Evolutionary conservation across 1,139 yeast species (phyloP), one percentile per base, ranked within the genome.

Genomic region (Hyphopichia khmerensis): DNA sequence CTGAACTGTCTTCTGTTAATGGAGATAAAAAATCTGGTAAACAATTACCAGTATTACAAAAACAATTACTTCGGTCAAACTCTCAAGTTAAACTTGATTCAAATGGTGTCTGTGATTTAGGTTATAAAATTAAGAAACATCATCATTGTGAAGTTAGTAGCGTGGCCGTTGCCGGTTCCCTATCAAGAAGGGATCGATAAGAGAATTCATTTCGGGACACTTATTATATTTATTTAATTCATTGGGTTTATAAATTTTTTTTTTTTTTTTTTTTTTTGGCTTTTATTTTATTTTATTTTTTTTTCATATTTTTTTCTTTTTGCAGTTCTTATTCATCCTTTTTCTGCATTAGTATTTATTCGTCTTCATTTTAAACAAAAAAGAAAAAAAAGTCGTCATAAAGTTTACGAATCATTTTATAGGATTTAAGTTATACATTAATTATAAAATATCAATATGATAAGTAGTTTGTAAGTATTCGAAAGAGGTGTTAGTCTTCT

Each of bases 71-170:
- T 7, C 26, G 51, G 39, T 44, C 50, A 19, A 40, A 42, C 18
- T 45, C 55, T 9, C 57, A 56, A 34, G 39, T 62, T 27, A 56
- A 52, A 32, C 40, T 69, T 23, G 75, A 69, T 41, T 43, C 56
- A 23, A 57, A 51, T 45, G 77, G 77, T 2, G 41, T 56, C 38
- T 72, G 78, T 50, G 72, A 72, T 30, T 62, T 73, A 43, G 79
- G 79, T 2, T 74, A 73, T 48, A 67, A 58, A 48, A 59, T 74
- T 38, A 70, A 60, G 46, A 72, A 64, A 51, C 79, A 74, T 50
- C 76, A 72, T 51, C 79, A 74, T 50, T 54, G 64, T 38, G 77
- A 70, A 13, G 57, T 71, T 10, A 66, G 72, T 51, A 64, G 62
- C 36, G 65, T 60, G 33, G 60, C 66, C 1, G 60, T 63, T 21